Evolutionary conservation across 169 alveolate genomes (phyloP).

Genomic region (Cryptosporidium baileyi): DNA sequence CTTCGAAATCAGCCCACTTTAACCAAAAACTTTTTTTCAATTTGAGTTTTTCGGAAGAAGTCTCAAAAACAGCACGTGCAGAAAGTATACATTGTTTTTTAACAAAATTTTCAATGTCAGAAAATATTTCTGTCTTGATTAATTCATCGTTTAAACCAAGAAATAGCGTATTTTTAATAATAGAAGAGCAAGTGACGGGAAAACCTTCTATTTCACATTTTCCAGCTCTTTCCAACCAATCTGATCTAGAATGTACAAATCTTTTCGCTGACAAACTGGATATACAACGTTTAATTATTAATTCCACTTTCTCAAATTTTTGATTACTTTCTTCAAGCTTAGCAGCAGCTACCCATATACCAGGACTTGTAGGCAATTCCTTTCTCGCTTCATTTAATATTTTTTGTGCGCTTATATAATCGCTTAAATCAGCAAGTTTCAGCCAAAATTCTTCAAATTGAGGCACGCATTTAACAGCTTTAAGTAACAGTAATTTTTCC

Average conservation of each 20-base stretch:
- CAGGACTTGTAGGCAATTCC: slow-evolving; percentile 93
- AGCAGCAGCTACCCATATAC: slow-evolving; percentile 96
- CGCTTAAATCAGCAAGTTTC: slow-evolving; percentile 95
- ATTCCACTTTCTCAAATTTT: slow-evolving; percentile 79
- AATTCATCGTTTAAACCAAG: slow-evolving; percentile 77
- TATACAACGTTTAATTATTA: slow-evolving; percentile 86
- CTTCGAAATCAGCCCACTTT: slow-evolving; percentile 94
- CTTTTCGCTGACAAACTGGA: slow-evolving; percentile 83
- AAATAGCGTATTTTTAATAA: slow-evolving; percentile 82
- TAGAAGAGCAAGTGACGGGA: slow-evolving; percentile 87
- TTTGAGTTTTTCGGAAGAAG: slow-evolving; percentile 84
- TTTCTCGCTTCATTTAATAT: slow-evolving; percentile 97
- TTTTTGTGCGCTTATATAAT: slow-evolving; percentile 95
- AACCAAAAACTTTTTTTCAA: slow-evolving; percentile 89
- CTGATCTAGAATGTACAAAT: slow-evolving; percentile 82
- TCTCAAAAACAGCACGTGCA: slow-evolving; percentile 86
- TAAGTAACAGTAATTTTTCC: slow-evolving; percentile 91
- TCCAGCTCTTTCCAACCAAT: slow-evolving; percentile 92
- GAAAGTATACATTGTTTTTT: slow-evolving; percentile 82
- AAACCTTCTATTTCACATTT: slow-evolving; percentile 86
- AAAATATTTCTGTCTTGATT: slow-evolving; percentile 77
- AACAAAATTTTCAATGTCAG: slow-evolving; percentile 85
- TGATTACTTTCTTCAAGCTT: slow-evolving; percentile 95
- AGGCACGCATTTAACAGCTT: slow-evolving; percentile 99
- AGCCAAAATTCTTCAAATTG: slow-evolving; percentile 97